A percentile compares a stretch with the other conserved stretches of the same genome.
These are phyloP conservation scores for Mucor mucedo DNA, from an alignment of 371 early-diverging fungal genomes.

Conservation along the genomic window DNA sequence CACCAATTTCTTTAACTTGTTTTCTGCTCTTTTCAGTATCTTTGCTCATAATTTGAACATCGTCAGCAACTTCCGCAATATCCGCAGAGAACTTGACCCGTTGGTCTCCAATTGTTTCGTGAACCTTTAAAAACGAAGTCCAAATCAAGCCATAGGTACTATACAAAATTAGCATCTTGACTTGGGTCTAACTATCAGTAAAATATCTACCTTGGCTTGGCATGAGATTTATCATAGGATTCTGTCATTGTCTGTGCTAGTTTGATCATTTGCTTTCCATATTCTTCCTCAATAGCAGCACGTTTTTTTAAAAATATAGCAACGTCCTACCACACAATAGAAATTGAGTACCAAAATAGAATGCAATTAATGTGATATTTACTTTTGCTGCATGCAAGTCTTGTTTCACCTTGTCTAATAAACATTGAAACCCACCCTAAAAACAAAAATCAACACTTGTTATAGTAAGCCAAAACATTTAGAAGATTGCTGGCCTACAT, in stretches of 20 bases:
- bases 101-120: slow-evolving; percentile 74
- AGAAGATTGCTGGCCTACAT: slow-evolving; percentile 9
- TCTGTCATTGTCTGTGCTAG: slow-evolving; percentile 46
- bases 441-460: too few relatives aligned
- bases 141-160: slow-evolving; percentile 63
- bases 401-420: slow-evolving; percentile 52
- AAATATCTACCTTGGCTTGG: slow-evolving; percentile 37
- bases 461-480: too few relatives aligned
- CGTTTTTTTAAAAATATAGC: slow-evolving; percentile 55
- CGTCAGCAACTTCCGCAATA: slow-evolving; percentile 71
- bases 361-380: background rate
- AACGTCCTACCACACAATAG: slow-evolving; percentile 37
- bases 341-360: background rate
- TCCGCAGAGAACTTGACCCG: slow-evolving; percentile 63
- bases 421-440: slow-evolving; percentile 45
- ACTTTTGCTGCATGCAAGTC: slow-evolving; percentile 51
- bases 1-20: slow-evolving; percentile 77
- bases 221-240: slow-evolving; percentile 39
- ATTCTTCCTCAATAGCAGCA: slow-evolving; percentile 60
- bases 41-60: slow-evolving; percentile 69
- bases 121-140: slow-evolving; percentile 64
- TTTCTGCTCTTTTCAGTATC: slow-evolving; percentile 81
- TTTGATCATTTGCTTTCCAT: slow-evolving; percentile 56
- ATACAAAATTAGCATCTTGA: slow-evolving; percentile 1
- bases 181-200: background rate